Evolutionary conservation across 495 filamentous ascomycete species (phyloP), one percentile per base, ranked within the genome.

Genomic region (Parathielavia hyrcaniae): DNA sequence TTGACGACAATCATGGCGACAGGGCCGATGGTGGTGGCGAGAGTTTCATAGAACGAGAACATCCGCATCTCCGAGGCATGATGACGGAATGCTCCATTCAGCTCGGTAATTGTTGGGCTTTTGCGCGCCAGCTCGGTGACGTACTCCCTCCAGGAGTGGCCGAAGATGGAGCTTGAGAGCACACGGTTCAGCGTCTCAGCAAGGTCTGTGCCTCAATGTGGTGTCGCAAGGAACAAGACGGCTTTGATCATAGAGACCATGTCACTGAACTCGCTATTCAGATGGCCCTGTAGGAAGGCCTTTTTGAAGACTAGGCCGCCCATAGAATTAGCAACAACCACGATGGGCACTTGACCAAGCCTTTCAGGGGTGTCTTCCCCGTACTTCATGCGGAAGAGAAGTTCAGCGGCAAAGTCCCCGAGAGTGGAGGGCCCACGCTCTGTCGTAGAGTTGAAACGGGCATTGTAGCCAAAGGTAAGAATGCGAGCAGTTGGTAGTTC

Each of bases 1-100:
- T 74, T 68, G 7, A 79, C 66, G 36, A 79, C 62, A 35, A 73
- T 39, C 19, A 54, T 14, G 2, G 45, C 47, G 17, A 53, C 20
- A 13, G 44, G 60, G 5, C 67, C 67, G 2, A 69, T 38, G n/a
- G 51, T 53, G 10, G 69, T 68, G 7, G 61, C 48, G 17, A 66
- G 48, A 14, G 73, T 74, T 53, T 74, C 70, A 53, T 72, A 75
- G 53, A 75, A 75, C 6, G 73, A 75, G 35, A 69, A 69, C 0
- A 80, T 64, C 0, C 52, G 53, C 0, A 78, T 44, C 14, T 63
- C 65, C 4, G 54, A 50, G 9, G 70, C 64, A 52, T 67, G 34
- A 40, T 75, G 62, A 6, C 74, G 67, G 61, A 80, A 80, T n/a
- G 71, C 53, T 36, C 79, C 77, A 32, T 80, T 79, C 13, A 79